A percentile compares a stretch with the other conserved stretches of the same genome.
Evolutionary conservation across 2,329 filamentous ascomycete genomes (phyloP).

Genomic region (Coniochaeta ligniaria): DNA sequence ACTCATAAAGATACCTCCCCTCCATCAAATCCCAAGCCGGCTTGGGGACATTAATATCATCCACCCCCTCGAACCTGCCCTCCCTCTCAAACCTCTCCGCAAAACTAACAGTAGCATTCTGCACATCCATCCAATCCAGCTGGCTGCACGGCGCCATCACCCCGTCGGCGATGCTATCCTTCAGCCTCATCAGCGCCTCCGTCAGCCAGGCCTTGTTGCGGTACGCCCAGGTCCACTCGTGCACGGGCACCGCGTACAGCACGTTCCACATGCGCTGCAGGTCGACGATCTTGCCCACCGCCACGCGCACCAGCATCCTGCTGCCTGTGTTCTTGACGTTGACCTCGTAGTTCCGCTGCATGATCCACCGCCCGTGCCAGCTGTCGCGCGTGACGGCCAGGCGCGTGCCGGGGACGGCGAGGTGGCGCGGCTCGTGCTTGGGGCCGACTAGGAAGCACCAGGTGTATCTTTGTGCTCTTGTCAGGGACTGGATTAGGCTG

Average conservation of each 20-base stretch:
- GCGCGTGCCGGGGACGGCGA: not conserved
- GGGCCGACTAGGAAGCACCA: not conserved
- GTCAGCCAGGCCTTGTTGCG: not conserved
- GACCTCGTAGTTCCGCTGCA: not conserved
- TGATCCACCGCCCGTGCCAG: not conserved
- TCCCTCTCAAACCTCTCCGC: not conserved
- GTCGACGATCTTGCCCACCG: constrained; percentile 19
- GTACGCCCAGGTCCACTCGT: not conserved
- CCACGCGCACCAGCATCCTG: constrained; percentile 3
- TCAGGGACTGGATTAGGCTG: not conserved
- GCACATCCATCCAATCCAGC: not conserved
- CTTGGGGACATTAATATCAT: not conserved
- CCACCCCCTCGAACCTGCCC: too few species aligned
- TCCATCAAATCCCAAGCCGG: not conserved
- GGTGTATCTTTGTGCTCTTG: not conserved
- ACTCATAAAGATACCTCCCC: not conserved
- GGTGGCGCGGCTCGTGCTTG: not conserved
- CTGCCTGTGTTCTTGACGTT: not conserved
- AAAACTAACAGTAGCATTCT: not conserved
- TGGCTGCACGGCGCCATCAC: not conserved
- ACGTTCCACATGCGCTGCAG: constrained; percentile 21
- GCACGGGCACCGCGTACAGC: constrained; percentile 13
- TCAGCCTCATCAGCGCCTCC: not conserved
- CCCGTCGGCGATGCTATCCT: not conserved
- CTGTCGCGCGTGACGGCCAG: not conserved